These are phyloP conservation scores for Cytospora piceae DNA, from an alignment of 2,329 filamentous ascomycete species.

Conservation along the genomic window DNA sequence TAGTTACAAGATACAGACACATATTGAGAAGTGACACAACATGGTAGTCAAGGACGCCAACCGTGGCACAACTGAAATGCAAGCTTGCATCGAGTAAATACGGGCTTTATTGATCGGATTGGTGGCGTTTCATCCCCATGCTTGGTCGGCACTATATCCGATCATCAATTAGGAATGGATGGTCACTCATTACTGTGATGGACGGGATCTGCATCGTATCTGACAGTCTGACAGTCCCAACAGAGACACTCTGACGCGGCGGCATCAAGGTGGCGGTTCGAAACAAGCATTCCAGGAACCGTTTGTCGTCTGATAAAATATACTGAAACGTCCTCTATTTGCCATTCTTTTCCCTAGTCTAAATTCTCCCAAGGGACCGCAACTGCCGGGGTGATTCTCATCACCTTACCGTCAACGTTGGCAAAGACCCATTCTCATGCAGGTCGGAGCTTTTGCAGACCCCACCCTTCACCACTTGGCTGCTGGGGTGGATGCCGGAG, in stretches of 20 bases:
- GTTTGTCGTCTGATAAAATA: neutral
- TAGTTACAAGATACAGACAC: neutral
- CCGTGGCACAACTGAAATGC: neutral
- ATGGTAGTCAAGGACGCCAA: neutral
- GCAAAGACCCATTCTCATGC: slow-evolving; percentile 18
- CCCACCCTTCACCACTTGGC: slow-evolving; percentile 9
- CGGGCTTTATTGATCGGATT: neutral
- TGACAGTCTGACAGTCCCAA: neutral
- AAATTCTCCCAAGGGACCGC: neutral
- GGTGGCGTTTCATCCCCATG: neutral
- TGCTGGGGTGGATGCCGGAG: slow-evolving; percentile 6
- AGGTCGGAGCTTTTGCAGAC: slow-evolving; percentile 10
- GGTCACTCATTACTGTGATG: neutral
- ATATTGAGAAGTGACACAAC: slow-evolving; percentile 3
- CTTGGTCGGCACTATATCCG: slow-evolving; percentile 1
- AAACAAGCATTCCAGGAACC: neutral
- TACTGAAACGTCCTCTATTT: neutral
- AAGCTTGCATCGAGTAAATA: neutral
- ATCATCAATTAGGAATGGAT: neutral
- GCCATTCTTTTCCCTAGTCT: neutral
- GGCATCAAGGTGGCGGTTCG: neutral
- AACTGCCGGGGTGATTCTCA: slow-evolving; percentile 4
- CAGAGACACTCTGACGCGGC: neutral
- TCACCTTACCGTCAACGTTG: slow-evolving; percentile 12
- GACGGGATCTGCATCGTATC: neutral